Evolutionary conservation across 2,329 filamentous ascomycete species (phyloP), one percentile per base, ranked within the genome.

Genomic region (Colletotrichum viniferum): DNA sequence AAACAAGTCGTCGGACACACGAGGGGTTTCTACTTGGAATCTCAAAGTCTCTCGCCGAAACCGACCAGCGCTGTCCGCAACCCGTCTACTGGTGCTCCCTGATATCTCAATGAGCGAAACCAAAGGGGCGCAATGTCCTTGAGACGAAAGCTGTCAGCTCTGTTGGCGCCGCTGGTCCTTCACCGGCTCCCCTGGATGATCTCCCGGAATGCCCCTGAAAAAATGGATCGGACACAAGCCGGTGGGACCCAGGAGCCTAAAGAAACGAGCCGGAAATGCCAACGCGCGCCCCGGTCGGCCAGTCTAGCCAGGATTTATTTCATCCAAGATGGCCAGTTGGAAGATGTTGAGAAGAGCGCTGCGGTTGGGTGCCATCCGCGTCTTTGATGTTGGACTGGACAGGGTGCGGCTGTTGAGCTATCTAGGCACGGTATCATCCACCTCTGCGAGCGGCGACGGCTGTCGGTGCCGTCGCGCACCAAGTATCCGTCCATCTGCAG

Each of bases 161-260:
- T 71, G 68, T 55, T 24, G 68, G 55, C 61, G 58, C 63, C 73
- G 26, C 65, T 72, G 26, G 56, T 48, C 62, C 71, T 73, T 70
- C 75, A 28, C 73, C 69, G 66, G 64, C 65, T 73, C 68, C 73
- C 76, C 69, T 73, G 65, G 76, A 70, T 76, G 76, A 76, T 77
- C 76, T 77, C 73, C 76, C 76, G 76, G 62, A 73, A 63, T 21
- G 21, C 73, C 76, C 76, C 76, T 73, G 69, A 69, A 64, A 70
- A 67, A 60, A 26, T 73, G 69, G 76, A 76, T 76, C 76, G 76
- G 61, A 76, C 56, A 73, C 61, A 73, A 73, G 69, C 63, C 69
- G 58, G 73, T 73, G 73, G 73, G 64, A 60, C 69, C 64, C 63
- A 73, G 69, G 64, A 76, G 73, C 63, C 69, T 71, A 73, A 77